Base-by-base conservation (phyloP, 257 asterid species). In the Solanum rostratum region DNA sequence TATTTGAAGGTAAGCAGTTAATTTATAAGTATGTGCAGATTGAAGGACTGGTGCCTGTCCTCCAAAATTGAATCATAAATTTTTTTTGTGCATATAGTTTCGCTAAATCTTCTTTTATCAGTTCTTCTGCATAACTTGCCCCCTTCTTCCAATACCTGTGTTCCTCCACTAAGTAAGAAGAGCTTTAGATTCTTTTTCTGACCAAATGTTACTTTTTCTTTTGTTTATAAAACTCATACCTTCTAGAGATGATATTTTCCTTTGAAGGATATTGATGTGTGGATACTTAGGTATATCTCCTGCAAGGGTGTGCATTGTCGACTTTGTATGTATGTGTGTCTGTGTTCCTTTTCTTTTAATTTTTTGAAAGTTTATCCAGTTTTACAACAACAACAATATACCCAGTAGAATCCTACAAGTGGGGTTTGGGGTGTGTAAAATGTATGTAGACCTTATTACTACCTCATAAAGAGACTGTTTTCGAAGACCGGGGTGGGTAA, bases 1-100 rank as follows among this genome's bases (percentile, higher is more conserved):
- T 90, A 90, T 86, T 86, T 97, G 86, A 97, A 97, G 98, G 99
- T 97, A 86, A 60, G 5, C 19, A 16, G 53, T 83, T 27, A 78
- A 19, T 24, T 16, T 50, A 49, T 11, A 49, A 22, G 24, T 76
- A 46, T 5, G 37, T 12, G 39, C 22, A 6, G 27, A 39, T 15
- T 27, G 49, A 76, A 46, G 45, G 63, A 50, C 29, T n/a, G 63
- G 63, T 29, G 45, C 10, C 27, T 54, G 29, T 15, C 43, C 63
- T 16, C 81, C 81, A 52, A 74, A 22, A 74, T 22, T 46, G 57
- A 49, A 45, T 74, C 81, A 74, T n/a, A n/a, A n/a, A n/a, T n/a
- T n/a, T n/a, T n/a, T 14, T 74, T 16, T 13, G 27, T 10, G 15
- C 12, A 15, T 78, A 29, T 50, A 52, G 62, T 76, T 76, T 29